A percentile compares a stretch with the other conserved stretches of the same genome.
These are phyloP conservation scores for Echium plantagineum DNA, from an alignment of 257 asterid species.

Conservation along the genomic window DNA sequence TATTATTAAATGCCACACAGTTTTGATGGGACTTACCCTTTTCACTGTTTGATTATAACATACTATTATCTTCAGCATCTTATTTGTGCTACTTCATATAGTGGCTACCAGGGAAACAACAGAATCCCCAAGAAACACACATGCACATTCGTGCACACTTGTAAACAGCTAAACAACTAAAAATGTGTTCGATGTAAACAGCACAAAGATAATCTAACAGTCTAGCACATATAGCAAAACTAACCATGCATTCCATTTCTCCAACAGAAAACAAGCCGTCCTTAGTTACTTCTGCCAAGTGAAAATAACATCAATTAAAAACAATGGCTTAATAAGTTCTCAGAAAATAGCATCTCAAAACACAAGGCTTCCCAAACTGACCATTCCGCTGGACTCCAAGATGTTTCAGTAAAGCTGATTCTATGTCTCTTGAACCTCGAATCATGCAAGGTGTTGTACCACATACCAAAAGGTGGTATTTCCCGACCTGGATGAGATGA, in stretches of 20 bases:
- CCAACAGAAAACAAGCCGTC: conserved; percentile 98
- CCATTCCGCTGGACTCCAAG: conserved; percentile 95
- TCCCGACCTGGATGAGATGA: conserved; percentile 57
- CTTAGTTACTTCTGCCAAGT: conserved; percentile 80
- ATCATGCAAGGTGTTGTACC: conserved; percentile 99
- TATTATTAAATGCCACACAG: no score
- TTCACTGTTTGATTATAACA: no score
- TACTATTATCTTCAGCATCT: no score
- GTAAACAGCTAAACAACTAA: background rate
- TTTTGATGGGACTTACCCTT: no score
- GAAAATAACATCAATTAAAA: conserved; percentile 13
- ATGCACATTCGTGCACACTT: background rate
- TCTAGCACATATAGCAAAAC: conserved; percentile 1
- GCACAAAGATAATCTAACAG: background rate
- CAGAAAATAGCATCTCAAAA: background rate
- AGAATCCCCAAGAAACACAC: background rate
- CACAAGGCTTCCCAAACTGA: conserved; percentile 8
- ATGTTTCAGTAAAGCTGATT: conserved; percentile 74
- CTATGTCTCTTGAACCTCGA: conserved; percentile 92
- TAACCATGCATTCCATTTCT: conserved; percentile 99
- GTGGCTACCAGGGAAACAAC: no score
- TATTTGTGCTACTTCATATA: no score
- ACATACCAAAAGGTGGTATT: conserved; percentile 94
- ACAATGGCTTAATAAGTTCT: conserved; percentile 7
- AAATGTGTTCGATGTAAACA: background rate